Conservation (phyloP, 176 grass and related monocot genomes). For the barley (Hordeum vulgare) region DNA sequence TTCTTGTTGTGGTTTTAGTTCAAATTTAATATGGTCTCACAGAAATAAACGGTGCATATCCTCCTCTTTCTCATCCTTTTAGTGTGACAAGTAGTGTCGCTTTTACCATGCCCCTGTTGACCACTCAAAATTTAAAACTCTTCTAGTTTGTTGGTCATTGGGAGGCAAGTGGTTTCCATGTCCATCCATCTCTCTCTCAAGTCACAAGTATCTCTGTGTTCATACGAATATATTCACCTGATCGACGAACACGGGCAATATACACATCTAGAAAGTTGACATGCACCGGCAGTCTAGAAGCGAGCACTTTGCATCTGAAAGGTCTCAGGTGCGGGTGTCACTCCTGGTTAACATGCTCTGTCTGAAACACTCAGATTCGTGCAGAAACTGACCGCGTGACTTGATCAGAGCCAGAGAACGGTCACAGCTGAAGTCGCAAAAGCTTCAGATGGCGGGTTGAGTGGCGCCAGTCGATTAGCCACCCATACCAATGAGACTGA, state of each 20-base stretch:
- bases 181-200: background rate
- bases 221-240: background rate
- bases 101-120: too few relatives aligned
- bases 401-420: background rate
- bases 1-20: too few relatives aligned
- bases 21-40: background rate
- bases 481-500: background rate
- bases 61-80: background rate
- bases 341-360: background rate
- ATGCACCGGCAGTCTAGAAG: background rate
- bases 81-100: too few relatives aligned
- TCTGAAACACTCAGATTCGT: constrained; percentile 18
- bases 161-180: background rate
- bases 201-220: constrained; percentile 3
- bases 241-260: constrained; percentile 11
- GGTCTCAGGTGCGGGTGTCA: background rate
- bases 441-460: background rate
- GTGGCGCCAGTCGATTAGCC: constrained; percentile 7
- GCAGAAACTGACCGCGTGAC: constrained; percentile 5
- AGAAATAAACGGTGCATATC: background rate
- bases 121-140: background rate
- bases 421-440: background rate
- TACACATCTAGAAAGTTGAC: constrained; percentile 12
- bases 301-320: background rate
- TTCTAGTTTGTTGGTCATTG: background rate